Evolutionary conservation across 257 asterid genomes (phyloP), one percentile per base, ranked within the genome.

Genomic region (Plantago elongata): DNA sequence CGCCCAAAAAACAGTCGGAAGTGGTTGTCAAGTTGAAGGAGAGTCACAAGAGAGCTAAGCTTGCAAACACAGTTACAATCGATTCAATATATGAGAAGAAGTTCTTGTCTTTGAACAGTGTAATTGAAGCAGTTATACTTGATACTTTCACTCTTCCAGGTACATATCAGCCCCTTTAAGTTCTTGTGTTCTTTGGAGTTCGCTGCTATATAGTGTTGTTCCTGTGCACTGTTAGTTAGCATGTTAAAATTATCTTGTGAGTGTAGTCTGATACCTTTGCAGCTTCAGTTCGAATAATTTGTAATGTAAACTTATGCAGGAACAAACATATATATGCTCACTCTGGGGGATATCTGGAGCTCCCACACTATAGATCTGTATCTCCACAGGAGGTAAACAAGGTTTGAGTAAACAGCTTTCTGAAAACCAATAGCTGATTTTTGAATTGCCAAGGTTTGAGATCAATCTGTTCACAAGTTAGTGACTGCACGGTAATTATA

Each of bases 311-410:
- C 57, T 51, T 54, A 72, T 67, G 38, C 87, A 91, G 98, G 96
- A 50, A 89, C 99, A 12, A 69, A 81, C 69, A 86, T 89, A 51
- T 73, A 65, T 70, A 89, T 86, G 87, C 92, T 92, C 63, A 85
- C 79, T 65, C 82, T 89, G 83, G 99, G 97, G 27, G 97, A 89
- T 72, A 76, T 83, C 45, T 86, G 97, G 96, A 89, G 99, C 83
- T 84, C 96, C 65, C 85, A 83, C 68, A 86, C 96, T 44, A 84
- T 93, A 62, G 97, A 93, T 77, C 75, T 93, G 45, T 93, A 87
- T 79, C 97, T 93, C 68, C 99, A 93, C 66, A 75, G 85, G 69
- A 89, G 99, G 99, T 87, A 69, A 67, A 30, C 34, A 30, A 22
- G 11, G 54, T 51, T 30, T 30, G 40, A 64, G 18, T 27, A 42